Evolutionary conservation across 306 rosid species (phyloP), one percentile per base, ranked within the genome.

Genomic region (Castanospermum australe): DNA sequence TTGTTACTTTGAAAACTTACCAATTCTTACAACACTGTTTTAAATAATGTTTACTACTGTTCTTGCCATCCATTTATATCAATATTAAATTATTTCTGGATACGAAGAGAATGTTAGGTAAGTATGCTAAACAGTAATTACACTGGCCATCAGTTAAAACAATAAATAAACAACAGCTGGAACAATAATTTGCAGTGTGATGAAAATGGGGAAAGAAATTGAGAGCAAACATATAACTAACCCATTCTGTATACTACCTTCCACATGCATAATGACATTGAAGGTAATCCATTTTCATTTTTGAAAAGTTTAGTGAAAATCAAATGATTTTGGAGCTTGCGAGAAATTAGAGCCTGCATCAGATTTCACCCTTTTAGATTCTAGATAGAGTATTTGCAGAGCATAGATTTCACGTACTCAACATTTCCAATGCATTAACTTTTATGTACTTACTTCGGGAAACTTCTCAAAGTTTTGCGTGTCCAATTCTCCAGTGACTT

Each of bases 401-500:
- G 62, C 45, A 60, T 15, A 71, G 72, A 55, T 41, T 72, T 73
- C 65, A 59, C 11, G n/a, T 20, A 10, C 35, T 21, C 67, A 56
- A 21, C 22, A 71, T 63, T 79, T 65, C 56, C 28, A 41, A 72
- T 47, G 48, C 67, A 86, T 50, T 56, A 21, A 45, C 48, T 72
- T 54, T 59, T 20, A 39, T 17, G 28, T 80, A 82, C 99, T 90
- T 87, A 96, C 99, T 44, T 96, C 98, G 36, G 96, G 96, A 85
- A 96, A 96, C 88, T 96, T 96, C 77, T 96, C 99, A 11, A 96
- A 96, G 83, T 96, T 96, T 84, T 93, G 99, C 6, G 99, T 96
- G 89, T 96, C 99, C 84, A 88, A 84, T 74, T 93, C 99, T 79
- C 99, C 97, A 42, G 70, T 81, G 66, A 96, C 98, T 5, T 83